These are phyloP conservation scores for Antitrichia curtipendula DNA, from an alignment of 225 moss, liverwort and hornwort species.

Conservation along the genomic window DNA sequence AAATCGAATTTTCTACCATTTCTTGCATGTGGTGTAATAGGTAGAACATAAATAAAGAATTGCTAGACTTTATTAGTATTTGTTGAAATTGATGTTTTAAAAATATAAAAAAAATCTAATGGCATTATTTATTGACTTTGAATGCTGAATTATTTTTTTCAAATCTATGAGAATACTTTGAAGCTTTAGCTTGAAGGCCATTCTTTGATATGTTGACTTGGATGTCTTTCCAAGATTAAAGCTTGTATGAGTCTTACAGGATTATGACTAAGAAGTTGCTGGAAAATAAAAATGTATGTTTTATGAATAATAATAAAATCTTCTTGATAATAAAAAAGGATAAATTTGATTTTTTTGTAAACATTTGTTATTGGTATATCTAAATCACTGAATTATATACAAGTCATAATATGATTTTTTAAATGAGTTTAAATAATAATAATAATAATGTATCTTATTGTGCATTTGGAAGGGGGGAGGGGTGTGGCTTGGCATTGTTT, in stretches of 20 bases:
- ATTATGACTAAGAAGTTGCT: neutral
- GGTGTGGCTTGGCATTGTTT: neutral
- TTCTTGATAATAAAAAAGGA: neutral
- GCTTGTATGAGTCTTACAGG: no score
- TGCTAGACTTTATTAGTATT: no score
- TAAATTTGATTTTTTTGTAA: neutral
- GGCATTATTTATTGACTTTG: neutral
- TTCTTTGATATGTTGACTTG: neutral
- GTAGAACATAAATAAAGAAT: neutral
- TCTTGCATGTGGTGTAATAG: neutral
- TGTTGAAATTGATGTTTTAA: neutral
- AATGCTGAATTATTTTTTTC: neutral
- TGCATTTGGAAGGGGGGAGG: accelerated
- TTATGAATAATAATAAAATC: neutral
- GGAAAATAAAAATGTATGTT: accelerated
- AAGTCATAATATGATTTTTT: no score
- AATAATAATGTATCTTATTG: no score
- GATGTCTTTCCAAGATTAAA: neutral
- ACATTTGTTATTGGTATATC: neutral
- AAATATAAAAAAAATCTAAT: neutral
- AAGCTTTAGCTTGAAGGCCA: neutral
- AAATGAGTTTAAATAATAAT: no score
- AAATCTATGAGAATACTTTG: neutral
- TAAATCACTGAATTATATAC: neutral
- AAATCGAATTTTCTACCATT: neutral